Conservation (phyloP, 352 stramenopile genomes). For the Peronospora destructor region DNA sequence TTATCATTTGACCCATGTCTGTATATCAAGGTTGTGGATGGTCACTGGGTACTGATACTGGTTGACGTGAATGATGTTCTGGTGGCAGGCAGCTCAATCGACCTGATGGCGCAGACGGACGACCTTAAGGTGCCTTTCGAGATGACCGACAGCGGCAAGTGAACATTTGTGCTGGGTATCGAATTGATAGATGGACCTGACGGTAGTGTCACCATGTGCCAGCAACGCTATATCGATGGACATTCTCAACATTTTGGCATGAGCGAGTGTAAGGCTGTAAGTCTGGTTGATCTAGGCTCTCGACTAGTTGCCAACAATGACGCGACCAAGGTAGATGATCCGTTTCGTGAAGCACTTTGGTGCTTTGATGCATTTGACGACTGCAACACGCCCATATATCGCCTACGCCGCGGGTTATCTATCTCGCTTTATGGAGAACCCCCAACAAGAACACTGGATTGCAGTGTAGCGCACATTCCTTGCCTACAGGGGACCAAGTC, state of each 20-base stretch:
- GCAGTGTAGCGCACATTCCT: constrained; percentile 14
- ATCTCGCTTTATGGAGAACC: constrained; percentile 20
- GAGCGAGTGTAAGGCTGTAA: constrained; percentile 11
- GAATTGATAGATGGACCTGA: no score
- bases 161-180: no score
- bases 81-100: constrained; percentile 9
- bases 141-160: no score
- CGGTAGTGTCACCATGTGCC: no score
- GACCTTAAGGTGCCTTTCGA: no score
- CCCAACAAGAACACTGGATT: constrained; percentile 11
- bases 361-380: constrained; percentile 19
- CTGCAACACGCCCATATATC: constrained; percentile 9
- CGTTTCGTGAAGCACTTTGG: constrained; percentile 13
- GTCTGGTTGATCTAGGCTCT: constrained; percentile 7
- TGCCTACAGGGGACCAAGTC: constrained; percentile 17
- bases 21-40: not conserved
- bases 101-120: constrained; percentile 10
- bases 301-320: constrained; percentile 2
- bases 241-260: constrained; percentile 22
- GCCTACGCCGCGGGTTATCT: constrained; percentile 4
- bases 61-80: no score
- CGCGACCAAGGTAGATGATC: constrained; percentile 6
- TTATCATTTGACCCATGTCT: not conserved
- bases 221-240: constrained; percentile 18
- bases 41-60: no score